Evolutionary conservation across 1,284 basidiomycete species (phyloP), one percentile per base, ranked within the genome.

Genomic region (Pisolithus thermaeus): DNA sequence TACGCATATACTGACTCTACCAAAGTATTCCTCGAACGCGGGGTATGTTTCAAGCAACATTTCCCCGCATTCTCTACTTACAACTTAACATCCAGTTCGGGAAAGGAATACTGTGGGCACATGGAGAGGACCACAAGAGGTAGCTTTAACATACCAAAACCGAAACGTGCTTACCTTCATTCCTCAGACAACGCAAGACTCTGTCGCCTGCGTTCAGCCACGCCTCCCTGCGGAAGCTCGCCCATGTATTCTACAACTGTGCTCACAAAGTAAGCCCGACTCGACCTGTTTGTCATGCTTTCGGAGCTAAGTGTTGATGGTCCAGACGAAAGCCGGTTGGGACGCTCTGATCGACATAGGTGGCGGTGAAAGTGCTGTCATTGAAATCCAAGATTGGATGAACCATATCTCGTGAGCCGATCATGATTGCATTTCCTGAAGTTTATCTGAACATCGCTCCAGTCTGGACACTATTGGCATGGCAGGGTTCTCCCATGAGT

Each of bases 381-480:
- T 84, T 11, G 78, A 84, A 44, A 77, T 82, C 14, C 74, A 83
- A 58, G 61, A 67, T 52, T 81, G 78, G 61, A 64, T 66, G 64
- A 65, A 50, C 44, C 57, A 51, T 20, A 53, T 65, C 18, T 65
- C 62, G 62, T 36, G 22, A 23, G 44, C n/a, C 12, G 4, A 35
- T 11, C 11, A 7, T 22, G 7, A 4, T 22, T 36, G 44, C 18
- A 9, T 16, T 16, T 7, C 18, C 40, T 44, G 51, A 27, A 49
- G 35, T 11, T 18, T 7, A 35, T 12, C 3, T 14, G n/a, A 11
- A 37, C 4, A 30, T 22, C 0, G 40, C 32, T 16, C 3, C 39
- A 80, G 79, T 7, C 70, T 83, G 5, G 79, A 84, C 61, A 75
- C 73, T 2, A 73, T 81, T 46, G 80, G 80, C 7, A 78, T 83